A percentile compares a stretch with the other conserved stretches of the same genome.
phyloP scores from a whole-genome alignment of 345 rosid species.

The Viola odorata region DNA sequence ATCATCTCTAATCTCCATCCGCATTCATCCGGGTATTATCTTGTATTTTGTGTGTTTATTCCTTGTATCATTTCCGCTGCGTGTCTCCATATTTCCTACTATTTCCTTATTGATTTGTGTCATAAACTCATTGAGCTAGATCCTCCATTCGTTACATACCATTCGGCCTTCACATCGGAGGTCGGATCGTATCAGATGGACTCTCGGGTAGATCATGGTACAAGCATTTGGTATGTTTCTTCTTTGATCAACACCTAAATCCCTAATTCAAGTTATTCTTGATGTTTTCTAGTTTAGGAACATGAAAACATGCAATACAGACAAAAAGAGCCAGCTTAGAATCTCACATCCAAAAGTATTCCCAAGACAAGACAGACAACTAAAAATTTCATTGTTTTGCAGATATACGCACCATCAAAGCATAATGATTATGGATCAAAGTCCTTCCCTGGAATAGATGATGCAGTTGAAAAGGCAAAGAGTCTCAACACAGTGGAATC shows the following conservation, averaged over 20 bases:
- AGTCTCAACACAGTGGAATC: slow-evolving; percentile 38
- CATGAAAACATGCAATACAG: background rate
- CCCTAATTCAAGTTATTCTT: background rate
- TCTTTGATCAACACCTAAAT: background rate
- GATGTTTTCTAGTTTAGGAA: background rate
- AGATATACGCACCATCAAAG: slow-evolving; percentile 70
- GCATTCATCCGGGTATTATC: too few relatives aligned
- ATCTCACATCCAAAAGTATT: background rate
- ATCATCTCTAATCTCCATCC: too few relatives aligned
- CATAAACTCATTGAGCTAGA: too few relatives aligned
- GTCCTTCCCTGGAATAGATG: slow-evolving; percentile 71
- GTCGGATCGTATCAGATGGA: too few relatives aligned
- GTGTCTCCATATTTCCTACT: too few relatives aligned
- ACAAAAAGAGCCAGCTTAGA: background rate
- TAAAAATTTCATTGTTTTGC: slow-evolving; percentile 12
- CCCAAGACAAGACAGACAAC: background rate
- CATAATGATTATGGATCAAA: slow-evolving; percentile 70
- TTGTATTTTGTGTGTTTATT: too few relatives aligned
- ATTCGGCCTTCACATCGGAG: too few relatives aligned
- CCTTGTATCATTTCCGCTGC: too few relatives aligned
- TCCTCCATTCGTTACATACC: too few relatives aligned
- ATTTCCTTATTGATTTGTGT: too few relatives aligned
- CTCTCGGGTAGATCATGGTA: slow-evolving; percentile 62
- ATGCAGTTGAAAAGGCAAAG: slow-evolving; percentile 60
- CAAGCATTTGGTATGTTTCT: slow-evolving; percentile 59